Percentiles rank a stretch among this genome's conserved stretches.
Conservation (phyloP, 768 basidiomycete species). For the Boletus subparvulus region DNA sequence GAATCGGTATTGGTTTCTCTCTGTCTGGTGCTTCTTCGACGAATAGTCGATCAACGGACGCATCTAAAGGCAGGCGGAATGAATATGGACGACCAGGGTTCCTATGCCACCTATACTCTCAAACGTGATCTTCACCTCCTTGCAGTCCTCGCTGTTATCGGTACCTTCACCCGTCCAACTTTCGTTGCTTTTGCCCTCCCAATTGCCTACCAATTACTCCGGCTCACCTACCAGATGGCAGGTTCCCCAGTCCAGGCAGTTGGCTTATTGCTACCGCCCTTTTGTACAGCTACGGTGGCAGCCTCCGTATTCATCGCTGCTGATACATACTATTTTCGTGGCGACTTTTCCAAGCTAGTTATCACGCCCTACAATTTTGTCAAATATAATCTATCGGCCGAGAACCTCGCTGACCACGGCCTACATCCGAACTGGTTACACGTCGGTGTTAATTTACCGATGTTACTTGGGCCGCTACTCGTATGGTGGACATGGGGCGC, state of each 20-base stretch:
- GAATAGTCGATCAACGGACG: slow-evolving; percentile 8
- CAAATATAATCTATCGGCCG: slow-evolving; percentile 36
- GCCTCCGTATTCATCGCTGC: slow-evolving; percentile 20
- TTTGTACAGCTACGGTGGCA: slow-evolving; percentile 20
- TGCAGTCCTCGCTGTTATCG: slow-evolving; percentile 27
- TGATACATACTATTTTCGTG: slow-evolving; percentile 37
- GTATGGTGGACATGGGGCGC: slow-evolving; percentile 21
- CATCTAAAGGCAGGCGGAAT: background rate
- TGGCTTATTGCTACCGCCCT: slow-evolving; percentile 18
- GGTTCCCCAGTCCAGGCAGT: slow-evolving; percentile 9
- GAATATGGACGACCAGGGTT: background rate
- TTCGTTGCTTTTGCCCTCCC: slow-evolving; percentile 36
- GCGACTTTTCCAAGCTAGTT: slow-evolving; percentile 18
- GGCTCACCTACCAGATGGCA: slow-evolving; percentile 6
- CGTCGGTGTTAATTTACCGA: slow-evolving; percentile 38
- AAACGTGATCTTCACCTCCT: slow-evolving; percentile 26
- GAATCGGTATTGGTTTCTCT: slow-evolving; percentile 34
- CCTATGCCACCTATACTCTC: background rate
- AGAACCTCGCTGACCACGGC: slow-evolving; percentile 40
- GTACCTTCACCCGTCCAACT: slow-evolving; percentile 37
- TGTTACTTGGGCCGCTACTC: slow-evolving; percentile 39
- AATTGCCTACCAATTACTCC: slow-evolving; percentile 28
- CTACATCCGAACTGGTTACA: slow-evolving; percentile 43
- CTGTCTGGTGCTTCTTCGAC: slow-evolving; percentile 28
- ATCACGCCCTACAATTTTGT: slow-evolving; percentile 40